phyloP scores from a whole-genome alignment of 2,329 filamentous ascomycete genomes.

The Macrophomina pseudophaseolina region DNA sequence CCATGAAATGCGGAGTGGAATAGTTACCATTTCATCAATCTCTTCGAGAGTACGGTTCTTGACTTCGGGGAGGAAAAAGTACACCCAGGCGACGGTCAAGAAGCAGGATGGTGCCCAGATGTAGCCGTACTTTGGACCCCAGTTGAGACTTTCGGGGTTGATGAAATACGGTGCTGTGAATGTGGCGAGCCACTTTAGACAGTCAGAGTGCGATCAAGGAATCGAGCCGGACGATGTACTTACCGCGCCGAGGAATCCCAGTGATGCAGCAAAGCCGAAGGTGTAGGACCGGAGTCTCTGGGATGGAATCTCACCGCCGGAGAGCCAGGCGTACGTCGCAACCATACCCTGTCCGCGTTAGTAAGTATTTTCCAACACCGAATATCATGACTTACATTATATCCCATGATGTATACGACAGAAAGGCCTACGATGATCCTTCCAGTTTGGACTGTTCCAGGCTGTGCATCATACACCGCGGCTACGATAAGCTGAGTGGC shows the following conservation, averaged over 20 bases:
- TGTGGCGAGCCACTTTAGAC: slow-evolving; percentile 55
- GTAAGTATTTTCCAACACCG: background rate
- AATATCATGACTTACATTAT: slow-evolving; percentile 44
- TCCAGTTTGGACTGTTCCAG: slow-evolving; percentile 45
- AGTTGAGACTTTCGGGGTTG: slow-evolving; percentile 59
- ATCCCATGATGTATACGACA: slow-evolving; percentile 59
- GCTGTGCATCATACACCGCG: slow-evolving; percentile 57
- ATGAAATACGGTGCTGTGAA: slow-evolving; percentile 66
- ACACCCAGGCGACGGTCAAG: slow-evolving; percentile 43
- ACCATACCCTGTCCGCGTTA: slow-evolving; percentile 48
- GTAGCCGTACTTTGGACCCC: slow-evolving; percentile 61
- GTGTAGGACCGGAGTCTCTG: slow-evolving; percentile 63
- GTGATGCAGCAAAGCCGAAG: slow-evolving; percentile 59
- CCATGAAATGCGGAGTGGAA: background rate
- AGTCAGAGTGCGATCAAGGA: background rate
- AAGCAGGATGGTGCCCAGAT: slow-evolving; percentile 45
- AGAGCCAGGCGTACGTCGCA: slow-evolving; percentile 62
- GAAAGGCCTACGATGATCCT: slow-evolving; percentile 60
- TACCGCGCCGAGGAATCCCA: slow-evolving; percentile 59
- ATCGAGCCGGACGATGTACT: background rate
- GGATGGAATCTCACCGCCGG: slow-evolving; percentile 62
- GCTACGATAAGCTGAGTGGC: slow-evolving; percentile 60
- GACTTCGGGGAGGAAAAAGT: slow-evolving; percentile 40
- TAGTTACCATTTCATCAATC: slow-evolving; percentile 38
- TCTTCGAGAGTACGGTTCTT: slow-evolving; percentile 48